These are phyloP conservation scores for Manihot esculenta DNA, from an alignment of 441 rosid species.

Conservation along the genomic window DNA sequence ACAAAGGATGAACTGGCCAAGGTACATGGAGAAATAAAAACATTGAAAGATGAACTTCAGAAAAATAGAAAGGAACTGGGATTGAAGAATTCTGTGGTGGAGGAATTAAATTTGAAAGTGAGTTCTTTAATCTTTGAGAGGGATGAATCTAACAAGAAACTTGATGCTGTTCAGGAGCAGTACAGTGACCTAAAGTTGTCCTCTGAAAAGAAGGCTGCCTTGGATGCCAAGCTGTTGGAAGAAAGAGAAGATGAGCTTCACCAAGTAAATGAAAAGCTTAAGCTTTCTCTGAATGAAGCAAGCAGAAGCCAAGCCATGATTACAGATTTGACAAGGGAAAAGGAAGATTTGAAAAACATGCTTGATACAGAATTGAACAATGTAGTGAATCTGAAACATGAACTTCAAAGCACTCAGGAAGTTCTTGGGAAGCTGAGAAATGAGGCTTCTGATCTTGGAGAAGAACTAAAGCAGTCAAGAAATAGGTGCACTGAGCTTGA, in stretches of 20 bases:
- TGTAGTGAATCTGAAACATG: slow-evolving; percentile 50
- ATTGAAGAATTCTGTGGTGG: slow-evolving; percentile 45
- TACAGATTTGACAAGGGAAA: slow-evolving; percentile 51
- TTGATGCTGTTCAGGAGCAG: slow-evolving; percentile 43
- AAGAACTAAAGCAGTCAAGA: slow-evolving; percentile 52
- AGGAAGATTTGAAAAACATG: slow-evolving; percentile 47
- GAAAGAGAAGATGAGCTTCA: slow-evolving; percentile 53
- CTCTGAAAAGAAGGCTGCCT: slow-evolving; percentile 55
- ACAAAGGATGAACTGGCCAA: slow-evolving; percentile 48
- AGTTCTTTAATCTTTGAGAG: slow-evolving; percentile 49
- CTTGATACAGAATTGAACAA: slow-evolving; percentile 46
- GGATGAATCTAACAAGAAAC: slow-evolving; percentile 49
- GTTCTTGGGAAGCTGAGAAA: slow-evolving; percentile 48
- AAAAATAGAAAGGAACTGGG: slow-evolving; percentile 47
- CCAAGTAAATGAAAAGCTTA: slow-evolving; percentile 51
- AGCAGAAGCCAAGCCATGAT: slow-evolving; percentile 38
- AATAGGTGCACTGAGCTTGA: slow-evolving; percentile 50
- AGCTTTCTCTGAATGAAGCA: slow-evolving; percentile 40
- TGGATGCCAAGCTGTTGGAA: slow-evolving; percentile 47
- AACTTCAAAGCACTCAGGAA: slow-evolving; percentile 50
- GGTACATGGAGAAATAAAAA: slow-evolving; percentile 49
- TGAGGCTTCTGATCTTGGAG: slow-evolving; percentile 54
- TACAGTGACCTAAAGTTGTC: slow-evolving; percentile 55
- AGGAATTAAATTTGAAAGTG: slow-evolving; percentile 51
- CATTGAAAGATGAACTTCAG: slow-evolving; percentile 42